Evolutionary conservation across 768 basidiomycete genomes (phyloP).

Genomic region (Phaffia tasmanica): DNA sequence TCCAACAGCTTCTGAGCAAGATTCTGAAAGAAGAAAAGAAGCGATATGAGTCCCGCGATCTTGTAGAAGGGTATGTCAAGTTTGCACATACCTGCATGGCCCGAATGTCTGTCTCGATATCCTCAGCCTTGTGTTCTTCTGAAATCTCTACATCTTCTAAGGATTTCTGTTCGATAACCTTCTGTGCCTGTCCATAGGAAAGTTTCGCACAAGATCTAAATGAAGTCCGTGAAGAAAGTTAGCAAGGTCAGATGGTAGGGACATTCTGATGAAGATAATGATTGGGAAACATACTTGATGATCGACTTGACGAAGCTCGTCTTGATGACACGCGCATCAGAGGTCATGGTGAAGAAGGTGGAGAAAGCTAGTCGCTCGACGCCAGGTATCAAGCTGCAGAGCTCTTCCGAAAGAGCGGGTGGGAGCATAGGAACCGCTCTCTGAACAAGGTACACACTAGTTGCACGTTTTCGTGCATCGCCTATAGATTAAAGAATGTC

Average conservation of each 20-base stretch:
- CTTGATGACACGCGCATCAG: slow-evolving; percentile 67
- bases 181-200: slow-evolving; percentile 69
- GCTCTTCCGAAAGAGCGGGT: slow-evolving; percentile 77
- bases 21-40: slow-evolving; percentile 31
- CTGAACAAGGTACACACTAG: slow-evolving; percentile 89
- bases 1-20: slow-evolving; percentile 62
- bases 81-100: slow-evolving; percentile 44
- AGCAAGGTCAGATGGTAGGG: neutral
- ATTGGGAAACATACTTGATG: slow-evolving; percentile 53
- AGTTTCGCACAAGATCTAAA: slow-evolving; percentile 73
- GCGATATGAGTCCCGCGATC: neutral
- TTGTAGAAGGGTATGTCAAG: neutral
- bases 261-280: neutral
- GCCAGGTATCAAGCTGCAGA: slow-evolving; percentile 82
- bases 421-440: slow-evolving; percentile 95
- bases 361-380: slow-evolving; percentile 87
- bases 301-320: slow-evolving; percentile 92
- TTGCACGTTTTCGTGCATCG: slow-evolving; percentile 88
- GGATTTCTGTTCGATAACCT: slow-evolving; percentile 61
- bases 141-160: slow-evolving; percentile 46
- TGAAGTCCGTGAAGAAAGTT: slow-evolving; percentile 14
- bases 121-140: slow-evolving; percentile 51
- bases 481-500: neutral
- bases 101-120: slow-evolving; percentile 66
- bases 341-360: slow-evolving; percentile 69